Percentiles rank a stretch among this genome's conserved stretches.
Evolutionary conservation across 2,329 filamentous ascomycete genomes (phyloP).

Genomic region (Penicillium italicum): DNA sequence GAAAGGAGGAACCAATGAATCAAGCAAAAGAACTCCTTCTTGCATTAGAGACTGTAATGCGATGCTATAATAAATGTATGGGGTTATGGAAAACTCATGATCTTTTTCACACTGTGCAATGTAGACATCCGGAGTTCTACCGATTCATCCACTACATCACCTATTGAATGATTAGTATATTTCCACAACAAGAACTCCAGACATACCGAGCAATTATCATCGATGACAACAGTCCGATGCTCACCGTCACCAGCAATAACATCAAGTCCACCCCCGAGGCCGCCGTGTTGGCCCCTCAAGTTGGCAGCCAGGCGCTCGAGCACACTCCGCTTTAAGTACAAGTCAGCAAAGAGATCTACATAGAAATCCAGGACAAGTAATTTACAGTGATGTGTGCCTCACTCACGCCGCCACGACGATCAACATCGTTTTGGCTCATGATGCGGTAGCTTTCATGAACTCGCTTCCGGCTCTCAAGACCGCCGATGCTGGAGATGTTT

Average conservation of each 20-base stretch:
- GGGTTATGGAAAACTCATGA: not conserved
- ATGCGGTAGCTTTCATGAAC: slow-evolving; percentile 61
- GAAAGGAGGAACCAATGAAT: not conserved
- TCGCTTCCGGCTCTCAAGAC: slow-evolving; percentile 55
- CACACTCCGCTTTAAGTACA: slow-evolving; percentile 44
- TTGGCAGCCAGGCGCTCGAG: slow-evolving; percentile 44
- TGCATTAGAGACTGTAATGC: not conserved
- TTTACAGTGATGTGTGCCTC: slow-evolving; percentile 57
- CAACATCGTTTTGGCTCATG: slow-evolving; percentile 59
- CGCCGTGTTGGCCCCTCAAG: slow-evolving; percentile 38
- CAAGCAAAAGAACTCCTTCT: not conserved
- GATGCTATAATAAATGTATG: not conserved
- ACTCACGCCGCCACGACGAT: slow-evolving; percentile 55
- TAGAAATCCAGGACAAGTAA: slow-evolving; percentile 9
- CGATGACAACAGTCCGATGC: slow-evolving; percentile 37
- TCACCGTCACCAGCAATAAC: slow-evolving; percentile 28
- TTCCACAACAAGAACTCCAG: not conserved
- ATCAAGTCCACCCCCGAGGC: slow-evolving; percentile 22
- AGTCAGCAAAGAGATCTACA: slow-evolving; percentile 4
- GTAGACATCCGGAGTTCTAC: not conserved
- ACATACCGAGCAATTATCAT: slow-evolving; percentile 47
- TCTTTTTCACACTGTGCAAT: not conserved
- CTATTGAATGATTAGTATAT: slow-evolving; percentile 19
- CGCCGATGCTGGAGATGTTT: slow-evolving; percentile 33
- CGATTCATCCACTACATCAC: slow-evolving; percentile 28